Evolutionary conservation across 2,329 filamentous ascomycete genomes (phyloP), one percentile per base, ranked within the genome.

Genomic region (Colletotrichum chlorophyti): DNA sequence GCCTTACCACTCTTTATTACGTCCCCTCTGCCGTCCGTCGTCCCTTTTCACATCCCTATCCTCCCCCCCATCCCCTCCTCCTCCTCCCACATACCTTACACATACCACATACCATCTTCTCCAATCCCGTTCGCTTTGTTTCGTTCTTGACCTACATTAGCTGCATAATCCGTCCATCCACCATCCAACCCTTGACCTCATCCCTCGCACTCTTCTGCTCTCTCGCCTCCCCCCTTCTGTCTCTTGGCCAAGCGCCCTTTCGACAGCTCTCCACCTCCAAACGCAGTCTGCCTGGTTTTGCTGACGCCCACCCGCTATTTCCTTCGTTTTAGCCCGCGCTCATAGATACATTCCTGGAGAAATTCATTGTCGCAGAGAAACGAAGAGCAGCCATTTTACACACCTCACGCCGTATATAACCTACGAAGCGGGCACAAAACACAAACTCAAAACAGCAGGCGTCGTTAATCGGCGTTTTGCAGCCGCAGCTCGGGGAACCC

Each of bases 331-430:
- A 59, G 55, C 24, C 43, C 35, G 55, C 55, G 55, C 55, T n/a
- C 43, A 55, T 59, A 59, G 43, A 59, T 24, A 35, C n/a, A 59
- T 59, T 59, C 55, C 55, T 55, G 55, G 55, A 55, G 55, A 59
- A 59, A 34, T 42, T 49, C 45, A 41, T 45, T 55, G 51, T 55
- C 43, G 55, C 55, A 53, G 41, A 12, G 14, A 23, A 49, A 48
- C 47, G 54, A 43, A 54, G 37, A 49, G 50, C n/a, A n/a, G n/a
- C n/a, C n/a, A n/a, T n/a, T 59, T 59, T 34, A 55, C 51, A 49
- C 51, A n/a, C n/a, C n/a, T 19, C 45, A 59, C 51, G 12, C 45
- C 43, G 55, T 59, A 59, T 59, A 59, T 59, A 59, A 59, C 55
- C 45, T 31, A 55, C 51, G 12, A 45, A 32, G n/a, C 55, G 26